A percentile compares a stretch with the other conserved stretches of the same genome.
phyloP scores from a whole-genome alignment of 2,329 filamentous ascomycete genomes.

The Fusarium lateritium region DNA sequence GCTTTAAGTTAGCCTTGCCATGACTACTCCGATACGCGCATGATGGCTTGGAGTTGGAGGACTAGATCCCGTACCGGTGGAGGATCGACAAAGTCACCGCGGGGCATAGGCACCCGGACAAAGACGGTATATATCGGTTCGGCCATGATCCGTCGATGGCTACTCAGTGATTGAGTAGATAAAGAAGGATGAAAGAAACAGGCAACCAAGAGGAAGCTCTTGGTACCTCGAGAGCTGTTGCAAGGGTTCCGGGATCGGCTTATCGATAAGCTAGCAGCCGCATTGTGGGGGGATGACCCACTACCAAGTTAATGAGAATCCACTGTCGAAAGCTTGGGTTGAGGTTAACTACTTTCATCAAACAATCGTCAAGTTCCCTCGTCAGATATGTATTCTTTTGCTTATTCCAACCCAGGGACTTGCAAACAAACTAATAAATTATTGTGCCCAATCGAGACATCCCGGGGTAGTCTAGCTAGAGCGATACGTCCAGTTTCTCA shows the following conservation, averaged over 20 bases:
- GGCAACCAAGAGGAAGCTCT: conserved; percentile 36
- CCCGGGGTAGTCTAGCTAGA: no score
- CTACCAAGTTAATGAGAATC: background rate
- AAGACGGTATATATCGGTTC: conserved; percentile 81
- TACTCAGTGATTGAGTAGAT: conserved; percentile 30
- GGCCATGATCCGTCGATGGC: conserved; percentile 56
- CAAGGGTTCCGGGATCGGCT: conserved; percentile 45
- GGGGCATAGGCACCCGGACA: conserved; percentile 88
- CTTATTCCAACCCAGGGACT: no score
- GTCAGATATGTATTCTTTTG: no score
- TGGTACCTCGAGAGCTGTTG: conserved; percentile 32
- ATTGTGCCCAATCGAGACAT: no score
- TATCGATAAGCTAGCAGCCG: conserved; percentile 45
- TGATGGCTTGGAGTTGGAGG: conserved; percentile 31
- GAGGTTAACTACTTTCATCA: no score
- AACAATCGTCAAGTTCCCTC: no score
- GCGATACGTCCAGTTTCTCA: no score
- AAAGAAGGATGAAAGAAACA: conserved; percentile 36
- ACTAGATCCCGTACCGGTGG: conserved; percentile 73
- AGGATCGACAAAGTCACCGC: conserved; percentile 91
- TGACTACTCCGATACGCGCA: conserved; percentile 30
- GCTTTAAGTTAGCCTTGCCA: conserved; percentile 44
- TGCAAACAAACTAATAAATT: no score
- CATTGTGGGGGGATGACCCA: conserved; percentile 22
- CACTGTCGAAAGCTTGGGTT: conserved; percentile 1